Conservation (phyloP, 768 basidiomycete genomes). For the Lepiota brunneoincarnata region DNA sequence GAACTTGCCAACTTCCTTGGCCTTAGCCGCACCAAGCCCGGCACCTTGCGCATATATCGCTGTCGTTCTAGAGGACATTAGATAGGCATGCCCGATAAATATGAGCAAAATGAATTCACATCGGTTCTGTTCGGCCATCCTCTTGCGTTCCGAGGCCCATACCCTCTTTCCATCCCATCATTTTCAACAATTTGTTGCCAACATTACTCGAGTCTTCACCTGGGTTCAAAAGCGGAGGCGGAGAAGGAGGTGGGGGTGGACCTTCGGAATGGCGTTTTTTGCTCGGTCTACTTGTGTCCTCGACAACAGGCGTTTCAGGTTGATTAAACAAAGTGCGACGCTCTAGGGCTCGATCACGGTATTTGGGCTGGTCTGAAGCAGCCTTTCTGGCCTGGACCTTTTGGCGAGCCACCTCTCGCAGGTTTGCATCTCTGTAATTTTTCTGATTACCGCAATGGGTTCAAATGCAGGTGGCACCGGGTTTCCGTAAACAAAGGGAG, state of each 20-base stretch:
- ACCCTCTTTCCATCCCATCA: slow-evolving; percentile 98
- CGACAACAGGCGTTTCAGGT: slow-evolving; percentile 76
- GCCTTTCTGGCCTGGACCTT: slow-evolving; percentile 52
- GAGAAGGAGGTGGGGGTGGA: slow-evolving; percentile 60
- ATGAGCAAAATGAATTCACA: slow-evolving; percentile 45
- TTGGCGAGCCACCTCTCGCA: slow-evolving; percentile 72
- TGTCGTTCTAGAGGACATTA: slow-evolving; percentile 54
- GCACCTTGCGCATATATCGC: slow-evolving; percentile 86
- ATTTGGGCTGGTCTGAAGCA: slow-evolving; percentile 63
- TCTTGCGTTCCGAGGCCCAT: slow-evolving; percentile 80
- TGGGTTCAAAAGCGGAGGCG: slow-evolving; percentile 60
- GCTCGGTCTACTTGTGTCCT: slow-evolving; percentile 26
- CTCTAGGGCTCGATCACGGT: slow-evolving; percentile 93
- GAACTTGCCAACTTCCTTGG: slow-evolving; percentile 75
- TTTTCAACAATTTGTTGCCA: slow-evolving; percentile 90
- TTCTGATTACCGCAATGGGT: slow-evolving; percentile 49
- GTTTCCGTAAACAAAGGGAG: background rate
- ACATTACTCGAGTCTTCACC: slow-evolving; percentile 83
- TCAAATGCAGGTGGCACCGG: slow-evolving; percentile 11
- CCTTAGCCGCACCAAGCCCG: slow-evolving; percentile 91
- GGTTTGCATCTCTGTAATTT: slow-evolving; percentile 73
- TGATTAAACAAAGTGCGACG: slow-evolving; percentile 90
- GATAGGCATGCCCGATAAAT: background rate
- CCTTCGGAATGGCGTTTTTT: slow-evolving; percentile 50
- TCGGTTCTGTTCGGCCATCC: slow-evolving; percentile 85